Evolutionary conservation across 768 basidiomycete genomes (phyloP).

Genomic region (Melanogaster broomeanus): DNA sequence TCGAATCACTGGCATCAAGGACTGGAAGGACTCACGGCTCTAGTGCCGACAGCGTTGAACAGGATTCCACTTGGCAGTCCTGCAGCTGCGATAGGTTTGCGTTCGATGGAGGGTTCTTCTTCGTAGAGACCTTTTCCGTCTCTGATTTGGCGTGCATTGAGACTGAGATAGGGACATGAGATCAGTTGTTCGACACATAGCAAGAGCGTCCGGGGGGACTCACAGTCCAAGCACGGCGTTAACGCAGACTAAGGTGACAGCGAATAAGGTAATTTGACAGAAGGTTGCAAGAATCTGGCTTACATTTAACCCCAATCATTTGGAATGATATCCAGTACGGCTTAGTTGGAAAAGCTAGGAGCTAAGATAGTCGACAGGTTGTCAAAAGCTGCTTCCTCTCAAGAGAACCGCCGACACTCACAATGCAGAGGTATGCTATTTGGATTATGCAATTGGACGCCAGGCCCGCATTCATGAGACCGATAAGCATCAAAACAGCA

Average conservation of each 20-base stretch:
- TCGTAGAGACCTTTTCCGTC: conserved; percentile 25
- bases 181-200: neutral
- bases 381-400: neutral
- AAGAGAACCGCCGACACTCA: conserved; percentile 8
- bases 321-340: conserved; percentile 28
- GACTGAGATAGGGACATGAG: conserved; percentile 12
- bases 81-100: neutral
- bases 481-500: neutral
- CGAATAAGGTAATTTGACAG: neutral
- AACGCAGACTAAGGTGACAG: conserved; percentile 22
- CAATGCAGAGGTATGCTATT: conserved; percentile 15
- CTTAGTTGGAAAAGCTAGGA: conserved; percentile 20
- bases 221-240: conserved; percentile 30
- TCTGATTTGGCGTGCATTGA: conserved; percentile 22
- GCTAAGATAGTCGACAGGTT: conserved; percentile 8
- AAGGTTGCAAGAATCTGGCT: neutral
- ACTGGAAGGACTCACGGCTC: conserved; percentile 12
- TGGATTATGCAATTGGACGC: conserved; percentile 13
- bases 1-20: too few species aligned
- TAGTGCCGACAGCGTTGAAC: conserved; percentile 11
- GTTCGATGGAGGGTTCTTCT: conserved; percentile 18
- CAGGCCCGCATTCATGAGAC: neutral
- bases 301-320: conserved; percentile 28
- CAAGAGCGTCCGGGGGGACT: neutral
- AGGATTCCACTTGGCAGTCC: conserved; percentile 9